Evolutionary conservation across 1,284 basidiomycete genomes (phyloP).

Genomic region (Pascua sp.): DNA sequence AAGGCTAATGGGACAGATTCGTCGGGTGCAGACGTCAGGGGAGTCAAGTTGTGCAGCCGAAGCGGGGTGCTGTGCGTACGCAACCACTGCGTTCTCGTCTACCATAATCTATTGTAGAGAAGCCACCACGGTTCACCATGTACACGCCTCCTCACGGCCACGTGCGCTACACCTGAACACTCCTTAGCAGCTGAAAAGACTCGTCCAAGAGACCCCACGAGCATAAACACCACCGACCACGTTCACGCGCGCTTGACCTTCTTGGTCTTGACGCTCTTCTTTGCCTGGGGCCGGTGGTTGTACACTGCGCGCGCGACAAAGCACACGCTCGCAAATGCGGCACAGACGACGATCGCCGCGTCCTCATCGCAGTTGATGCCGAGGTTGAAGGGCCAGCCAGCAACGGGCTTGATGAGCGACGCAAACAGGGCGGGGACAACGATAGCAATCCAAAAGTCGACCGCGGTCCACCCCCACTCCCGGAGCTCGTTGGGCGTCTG

Average conservation of each 20-base stretch:
- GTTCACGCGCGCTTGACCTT: constrained; percentile 28
- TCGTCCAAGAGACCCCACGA: no score
- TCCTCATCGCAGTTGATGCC: constrained; percentile 21
- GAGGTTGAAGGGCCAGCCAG: constrained; percentile 34
- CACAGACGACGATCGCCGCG: constrained; percentile 36
- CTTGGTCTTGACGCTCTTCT: constrained; percentile 9
- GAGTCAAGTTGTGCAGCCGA: no score
- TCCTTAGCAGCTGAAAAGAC: no score
- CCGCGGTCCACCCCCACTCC: constrained; percentile 42
- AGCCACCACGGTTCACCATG: no score
- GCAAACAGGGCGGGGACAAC: constrained; percentile 38
- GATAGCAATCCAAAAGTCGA: constrained; percentile 43
- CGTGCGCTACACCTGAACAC: no score
- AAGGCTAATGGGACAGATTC: no score
- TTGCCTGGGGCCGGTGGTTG: constrained; percentile 29
- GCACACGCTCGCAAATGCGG: constrained; percentile 20
- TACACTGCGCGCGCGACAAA: constrained; percentile 35
- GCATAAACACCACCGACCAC: neutral
- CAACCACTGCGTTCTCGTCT: no score
- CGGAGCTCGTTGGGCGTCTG: constrained; percentile 40
- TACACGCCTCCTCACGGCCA: no score
- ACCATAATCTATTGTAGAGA: no score
- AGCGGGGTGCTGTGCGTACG: no score
- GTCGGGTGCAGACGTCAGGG: no score
- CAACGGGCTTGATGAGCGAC: constrained; percentile 36